Evolutionary conservation across 2,329 filamentous ascomycete genomes (phyloP).

Genomic region (Ceratocystis lukuohia): DNA sequence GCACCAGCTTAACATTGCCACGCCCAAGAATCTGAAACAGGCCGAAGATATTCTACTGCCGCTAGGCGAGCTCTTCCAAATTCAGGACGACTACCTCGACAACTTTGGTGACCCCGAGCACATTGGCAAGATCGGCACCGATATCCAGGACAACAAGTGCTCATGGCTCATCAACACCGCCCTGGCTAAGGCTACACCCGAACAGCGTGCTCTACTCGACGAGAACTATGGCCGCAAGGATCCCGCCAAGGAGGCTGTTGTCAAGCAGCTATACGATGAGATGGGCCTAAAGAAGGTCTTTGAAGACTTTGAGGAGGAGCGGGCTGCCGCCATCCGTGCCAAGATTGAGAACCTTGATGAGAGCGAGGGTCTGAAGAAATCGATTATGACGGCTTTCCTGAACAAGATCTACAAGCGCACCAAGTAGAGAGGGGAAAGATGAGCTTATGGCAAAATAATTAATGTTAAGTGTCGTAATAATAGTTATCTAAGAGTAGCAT

Average conservation of each 20-base stretch:
- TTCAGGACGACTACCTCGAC: conserved; percentile 98
- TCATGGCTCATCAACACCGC: conserved; percentile 97
- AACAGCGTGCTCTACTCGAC: conserved; percentile 78
- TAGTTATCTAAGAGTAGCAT: too few relatives aligned
- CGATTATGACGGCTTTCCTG: conserved; percentile 78
- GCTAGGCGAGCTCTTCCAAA: conserved; percentile 97
- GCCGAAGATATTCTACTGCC: conserved; percentile 88
- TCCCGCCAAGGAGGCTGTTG: conserved; percentile 61
- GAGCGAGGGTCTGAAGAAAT: conserved; percentile 76
- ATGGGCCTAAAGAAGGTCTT: conserved; percentile 73
- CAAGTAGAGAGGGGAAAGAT: conserved; percentile 47
- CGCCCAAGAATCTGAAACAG: conserved; percentile 75
- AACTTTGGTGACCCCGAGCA: conserved; percentile 86
- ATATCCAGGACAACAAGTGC: conserved; percentile 99
- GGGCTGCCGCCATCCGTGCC: conserved; percentile 60
- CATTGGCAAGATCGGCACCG: conserved; percentile 97
- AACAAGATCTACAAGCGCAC: conserved; percentile 96
- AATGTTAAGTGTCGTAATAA: too few relatives aligned
- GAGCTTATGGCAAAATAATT: too few relatives aligned
- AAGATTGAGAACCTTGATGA: conserved; percentile 75
- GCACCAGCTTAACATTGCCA: conserved; percentile 72
- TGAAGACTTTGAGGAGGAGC: conserved; percentile 77
- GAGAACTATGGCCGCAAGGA: conserved; percentile 93
- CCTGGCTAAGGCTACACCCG: conserved; percentile 61
- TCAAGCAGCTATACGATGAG: conserved; percentile 84